Conservation (phyloP, 2,329 filamentous ascomycete genomes). For the Alternaria solani region DNA sequence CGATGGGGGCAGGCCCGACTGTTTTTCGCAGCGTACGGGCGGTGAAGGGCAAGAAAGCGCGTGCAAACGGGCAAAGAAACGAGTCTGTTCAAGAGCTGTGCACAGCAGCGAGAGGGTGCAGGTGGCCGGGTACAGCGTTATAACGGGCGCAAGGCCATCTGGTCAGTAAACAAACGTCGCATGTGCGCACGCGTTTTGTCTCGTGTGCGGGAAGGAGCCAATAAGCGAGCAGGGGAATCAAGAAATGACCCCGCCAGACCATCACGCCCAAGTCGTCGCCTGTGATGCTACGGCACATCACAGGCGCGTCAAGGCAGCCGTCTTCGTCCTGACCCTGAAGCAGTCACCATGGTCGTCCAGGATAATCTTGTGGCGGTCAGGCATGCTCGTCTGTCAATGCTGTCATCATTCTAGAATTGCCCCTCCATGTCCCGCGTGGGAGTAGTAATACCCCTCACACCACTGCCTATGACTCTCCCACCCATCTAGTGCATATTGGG, state of each 20-base stretch:
- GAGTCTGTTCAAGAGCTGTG: neutral
- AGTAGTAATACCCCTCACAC: neutral
- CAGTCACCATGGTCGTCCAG: conserved; percentile 16
- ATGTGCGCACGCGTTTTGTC: conserved; percentile 36
- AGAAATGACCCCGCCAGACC: conserved; percentile 22
- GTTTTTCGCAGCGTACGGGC: conserved; percentile 9
- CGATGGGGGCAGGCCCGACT: conserved; percentile 22
- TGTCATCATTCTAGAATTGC: neutral
- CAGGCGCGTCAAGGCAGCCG: conserved; percentile 15
- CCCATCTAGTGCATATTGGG: neutral
- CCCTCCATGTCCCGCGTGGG: neutral
- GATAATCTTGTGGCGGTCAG: conserved; percentile 59
- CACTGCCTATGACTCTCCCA: conserved; percentile 1
- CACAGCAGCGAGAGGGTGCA: neutral
- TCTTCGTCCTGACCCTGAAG: conserved; percentile 8
- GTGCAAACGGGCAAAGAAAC: neutral
- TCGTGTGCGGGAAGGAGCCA: conserved; percentile 28
- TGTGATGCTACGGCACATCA: conserved; percentile 11
- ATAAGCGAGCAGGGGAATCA: conserved; percentile 24
- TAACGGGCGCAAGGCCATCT: neutral
- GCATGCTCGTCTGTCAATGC: conserved; percentile 42
- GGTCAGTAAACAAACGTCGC: conserved; percentile 27
- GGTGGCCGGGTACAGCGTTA: neutral
- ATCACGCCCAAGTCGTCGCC: neutral
- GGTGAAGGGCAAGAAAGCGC: conserved; percentile 13